Conservation (phyloP, 768 basidiomycete genomes). For the Rhizopogon sp. region DNA sequence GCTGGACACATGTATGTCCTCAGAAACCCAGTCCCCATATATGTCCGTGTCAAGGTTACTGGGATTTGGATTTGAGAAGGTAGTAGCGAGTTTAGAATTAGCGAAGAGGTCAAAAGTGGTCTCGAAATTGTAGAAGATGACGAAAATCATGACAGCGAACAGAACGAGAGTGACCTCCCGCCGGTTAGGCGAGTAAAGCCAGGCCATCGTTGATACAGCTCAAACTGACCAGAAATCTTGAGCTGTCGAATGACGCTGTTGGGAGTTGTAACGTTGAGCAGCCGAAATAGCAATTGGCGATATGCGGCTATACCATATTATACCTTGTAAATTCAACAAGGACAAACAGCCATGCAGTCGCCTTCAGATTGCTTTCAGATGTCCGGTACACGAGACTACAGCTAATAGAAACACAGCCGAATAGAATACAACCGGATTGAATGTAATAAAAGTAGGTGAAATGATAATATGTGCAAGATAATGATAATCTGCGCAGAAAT, state of each 20-base stretch:
- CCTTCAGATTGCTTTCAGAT: no score
- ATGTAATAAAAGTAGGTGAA: constrained; percentile 22
- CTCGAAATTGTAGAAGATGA: constrained; percentile 74
- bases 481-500: background rate
- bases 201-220: constrained; percentile 39
- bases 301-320: background rate
- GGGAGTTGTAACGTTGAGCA: no score
- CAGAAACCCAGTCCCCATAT: constrained; percentile 68
- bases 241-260: background rate
- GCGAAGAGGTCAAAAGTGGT: constrained; percentile 50
- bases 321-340: background rate
- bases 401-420: constrained; percentile 2
- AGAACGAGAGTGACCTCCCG: constrained; percentile 70
- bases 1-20: constrained; percentile 52
- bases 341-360: background rate
- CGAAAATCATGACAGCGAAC: constrained; percentile 58
- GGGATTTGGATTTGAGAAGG: constrained; percentile 23
- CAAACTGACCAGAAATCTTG: background rate
- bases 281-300: background rate
- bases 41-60: constrained; percentile 55
- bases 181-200: constrained; percentile 63
- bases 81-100: constrained; percentile 34
- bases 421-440: constrained; percentile 20
- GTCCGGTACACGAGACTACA: background rate
- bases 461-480: constrained; percentile 12